phyloP scores from a whole-genome alignment of 2,329 filamentous ascomycete species.

The Venturia oleaginea region DNA sequence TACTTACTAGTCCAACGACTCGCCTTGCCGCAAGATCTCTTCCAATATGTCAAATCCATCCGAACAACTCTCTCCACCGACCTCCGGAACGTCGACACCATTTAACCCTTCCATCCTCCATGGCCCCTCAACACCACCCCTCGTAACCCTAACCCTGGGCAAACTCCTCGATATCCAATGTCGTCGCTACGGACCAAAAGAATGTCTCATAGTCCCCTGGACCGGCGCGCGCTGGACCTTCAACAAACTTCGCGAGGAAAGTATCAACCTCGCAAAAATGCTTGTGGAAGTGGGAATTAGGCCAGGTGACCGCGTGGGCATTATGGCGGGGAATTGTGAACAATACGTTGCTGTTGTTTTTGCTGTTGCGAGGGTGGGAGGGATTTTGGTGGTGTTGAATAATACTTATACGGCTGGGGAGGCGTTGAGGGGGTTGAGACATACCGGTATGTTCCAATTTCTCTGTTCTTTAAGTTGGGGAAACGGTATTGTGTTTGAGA shows the following conservation, averaged over 20 bases:
- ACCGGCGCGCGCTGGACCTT: conserved; percentile 66
- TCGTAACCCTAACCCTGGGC: conserved; percentile 62
- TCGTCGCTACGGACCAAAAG: conserved; percentile 52
- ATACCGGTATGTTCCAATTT: conserved; percentile 46
- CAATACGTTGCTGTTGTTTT: conserved; percentile 60
- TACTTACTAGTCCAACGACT: neutral
- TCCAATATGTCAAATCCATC: neutral
- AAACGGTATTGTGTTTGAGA: too few relatives aligned
- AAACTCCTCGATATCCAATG: conserved; percentile 65
- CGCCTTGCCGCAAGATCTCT: neutral
- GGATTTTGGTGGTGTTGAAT: conserved; percentile 63
- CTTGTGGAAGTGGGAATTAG: conserved; percentile 58
- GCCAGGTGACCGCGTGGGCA: conserved; percentile 60
- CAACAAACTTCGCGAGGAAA: conserved; percentile 30
- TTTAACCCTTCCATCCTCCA: conserved; percentile 49
- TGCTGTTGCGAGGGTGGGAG: conserved; percentile 47
- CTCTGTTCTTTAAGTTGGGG: too few relatives aligned
- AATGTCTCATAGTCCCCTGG: conserved; percentile 68
- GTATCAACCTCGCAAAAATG: conserved; percentile 30
- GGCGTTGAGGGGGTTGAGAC: conserved; percentile 60
- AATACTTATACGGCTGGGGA: conserved; percentile 73
- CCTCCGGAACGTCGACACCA: neutral
- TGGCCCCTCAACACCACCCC: conserved; percentile 58
- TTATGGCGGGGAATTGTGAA: conserved; percentile 59
- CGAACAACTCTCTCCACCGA: neutral